Base-by-base conservation (phyloP, 208 protist species). In the Acanthamoeba royreba region DNA sequence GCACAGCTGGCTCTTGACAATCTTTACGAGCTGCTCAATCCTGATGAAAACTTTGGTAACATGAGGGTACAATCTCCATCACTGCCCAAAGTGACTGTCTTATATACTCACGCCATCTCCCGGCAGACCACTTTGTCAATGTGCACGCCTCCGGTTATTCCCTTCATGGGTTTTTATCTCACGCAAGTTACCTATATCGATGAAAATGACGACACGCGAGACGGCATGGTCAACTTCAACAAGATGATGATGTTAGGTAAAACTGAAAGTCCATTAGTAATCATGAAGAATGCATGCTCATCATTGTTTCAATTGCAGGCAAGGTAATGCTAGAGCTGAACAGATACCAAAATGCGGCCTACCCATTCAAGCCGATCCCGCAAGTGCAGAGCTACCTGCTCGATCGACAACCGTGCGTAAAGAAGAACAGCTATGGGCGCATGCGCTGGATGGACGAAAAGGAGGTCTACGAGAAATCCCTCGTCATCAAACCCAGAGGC, bases 161-260 rank as follows among this genome's bases (percentile, higher is more conserved):
- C 86, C 8, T 88, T 88, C 81, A 88, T 88, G 58, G 86, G 55
- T 40, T 46, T 77, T 43, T 92, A 92, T 28, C 53, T 92, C 25
- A 77, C 86, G n/a, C 43, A 77, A 25, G 38, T 92, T 19, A 92
- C 86, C 35, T 92, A 77, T 55, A 92, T 92, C 61, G 86, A 92
- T 22, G 86, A 92, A n/a, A 74, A 77, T n/a, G 58, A 66, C 38
- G 58, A 77, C 43, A 92, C 86, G 19, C 40, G 46, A 38, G 86
- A 92, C 55, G 86, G 86, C 19, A 43, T 92, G 42, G 58, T 92
- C 86, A 92, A 92, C 86, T 92, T 92, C 86, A 92, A 92, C 86
- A 92, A 92, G 53, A 25, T 55, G 19, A 55, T 55, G 49, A 19
- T 55, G 49, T 9, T 19, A 55, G 49, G 49, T 55, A 19, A 19